phyloP scores from a whole-genome alignment of 176 grass and related monocot genomes.

The Olyra latifolia region DNA sequence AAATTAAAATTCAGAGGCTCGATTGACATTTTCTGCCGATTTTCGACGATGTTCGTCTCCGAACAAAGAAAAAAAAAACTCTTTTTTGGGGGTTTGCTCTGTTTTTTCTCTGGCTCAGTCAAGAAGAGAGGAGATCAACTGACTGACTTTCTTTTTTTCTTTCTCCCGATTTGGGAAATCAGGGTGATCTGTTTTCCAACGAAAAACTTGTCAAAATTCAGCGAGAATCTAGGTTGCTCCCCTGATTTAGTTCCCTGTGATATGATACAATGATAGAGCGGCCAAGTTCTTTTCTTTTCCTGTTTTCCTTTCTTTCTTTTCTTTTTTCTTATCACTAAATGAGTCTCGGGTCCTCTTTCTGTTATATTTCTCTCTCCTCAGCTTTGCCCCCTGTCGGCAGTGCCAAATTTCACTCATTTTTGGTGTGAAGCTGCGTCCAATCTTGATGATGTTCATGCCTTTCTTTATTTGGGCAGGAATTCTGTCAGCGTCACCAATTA shows the following conservation, averaged over 20 bases:
- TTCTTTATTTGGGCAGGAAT: slow-evolving; percentile 42
- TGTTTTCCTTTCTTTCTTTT: neutral
- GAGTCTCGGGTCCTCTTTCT: neutral
- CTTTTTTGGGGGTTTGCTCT: neutral
- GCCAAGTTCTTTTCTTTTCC: neutral
- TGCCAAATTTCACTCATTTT: slow-evolving; percentile 18
- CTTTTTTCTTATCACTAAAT: slow-evolving; percentile 30
- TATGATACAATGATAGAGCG: slow-evolving; percentile 9
- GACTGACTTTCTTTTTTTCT: neutral
- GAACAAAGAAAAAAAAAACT: neutral
- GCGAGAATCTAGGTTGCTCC: slow-evolving; percentile 35
- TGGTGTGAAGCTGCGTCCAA: slow-evolving; percentile 22
- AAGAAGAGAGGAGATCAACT: slow-evolving; percentile 12
- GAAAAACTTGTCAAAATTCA: slow-evolving; percentile 9
- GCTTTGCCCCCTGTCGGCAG: slow-evolving; percentile 33
- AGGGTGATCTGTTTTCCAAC: neutral
- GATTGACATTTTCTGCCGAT: slow-evolving; percentile 1
- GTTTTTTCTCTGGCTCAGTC: neutral
- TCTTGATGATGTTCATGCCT: slow-evolving; percentile 25
- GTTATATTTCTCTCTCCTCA: neutral
- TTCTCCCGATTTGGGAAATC: neutral
- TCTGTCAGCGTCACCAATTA: slow-evolving; percentile 43
- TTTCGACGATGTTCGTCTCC: neutral
- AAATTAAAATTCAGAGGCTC: neutral
- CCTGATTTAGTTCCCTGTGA: slow-evolving; percentile 12